Evolutionary conservation across 805 yeast species (phyloP).

Genomic region (Maudiozyma bulderi): DNA sequence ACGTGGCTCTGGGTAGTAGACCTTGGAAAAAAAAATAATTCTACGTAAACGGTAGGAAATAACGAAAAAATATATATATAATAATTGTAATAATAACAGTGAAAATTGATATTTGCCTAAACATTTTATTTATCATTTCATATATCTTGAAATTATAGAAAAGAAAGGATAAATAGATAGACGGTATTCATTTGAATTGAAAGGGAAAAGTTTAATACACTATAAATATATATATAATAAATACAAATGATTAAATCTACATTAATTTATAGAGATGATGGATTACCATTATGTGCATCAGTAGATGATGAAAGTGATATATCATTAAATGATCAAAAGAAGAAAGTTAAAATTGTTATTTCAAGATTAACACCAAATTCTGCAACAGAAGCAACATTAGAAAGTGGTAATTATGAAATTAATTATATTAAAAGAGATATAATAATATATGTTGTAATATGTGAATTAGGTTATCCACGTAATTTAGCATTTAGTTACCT

Average conservation of each 20-base stretch:
- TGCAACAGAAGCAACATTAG: constrained; percentile 77
- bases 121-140: no score
- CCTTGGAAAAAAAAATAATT: no score
- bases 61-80: no score
- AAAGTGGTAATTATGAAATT: constrained; percentile 62
- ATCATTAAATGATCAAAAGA: constrained; percentile 63
- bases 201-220: not conserved
- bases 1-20: no score
- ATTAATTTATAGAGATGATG: constrained; percentile 54
- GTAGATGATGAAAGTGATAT: constrained; percentile 68
- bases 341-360: constrained; percentile 70
- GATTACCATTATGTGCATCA: constrained; percentile 87
- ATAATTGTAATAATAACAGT: no score
- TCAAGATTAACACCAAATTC: constrained; percentile 68
- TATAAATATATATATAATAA: not conserved
- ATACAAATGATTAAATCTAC: constrained; percentile 56
- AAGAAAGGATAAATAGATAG: no score
- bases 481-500: constrained; percentile 83
- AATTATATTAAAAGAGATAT: constrained; percentile 57
- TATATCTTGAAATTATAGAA: no score
- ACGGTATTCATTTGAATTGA: no score
- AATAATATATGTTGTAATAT: constrained; percentile 70
- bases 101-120: no score
- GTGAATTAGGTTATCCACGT: constrained; percentile 73
- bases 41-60: no score